Evolutionary conservation across 2,329 filamentous ascomycete genomes (phyloP).

Genomic region (Trichoderma atroviride): DNA sequence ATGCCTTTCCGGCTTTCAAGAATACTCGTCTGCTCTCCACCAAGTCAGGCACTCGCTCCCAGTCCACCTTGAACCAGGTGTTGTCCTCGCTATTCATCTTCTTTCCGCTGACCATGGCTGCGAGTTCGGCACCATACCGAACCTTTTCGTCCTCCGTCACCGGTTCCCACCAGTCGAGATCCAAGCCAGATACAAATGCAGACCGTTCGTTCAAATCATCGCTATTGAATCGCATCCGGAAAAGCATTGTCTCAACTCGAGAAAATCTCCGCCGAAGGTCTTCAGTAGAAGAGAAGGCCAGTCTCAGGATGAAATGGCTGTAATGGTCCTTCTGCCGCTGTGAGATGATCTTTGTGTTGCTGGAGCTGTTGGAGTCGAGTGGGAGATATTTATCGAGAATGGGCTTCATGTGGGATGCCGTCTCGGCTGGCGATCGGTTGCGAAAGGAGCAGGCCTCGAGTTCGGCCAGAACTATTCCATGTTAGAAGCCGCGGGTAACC

Average conservation of each 20-base stretch:
- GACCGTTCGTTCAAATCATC: slow-evolving; percentile 74
- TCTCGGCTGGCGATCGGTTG: slow-evolving; percentile 84
- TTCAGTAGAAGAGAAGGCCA: slow-evolving; percentile 90
- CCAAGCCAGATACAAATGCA: slow-evolving; percentile 74
- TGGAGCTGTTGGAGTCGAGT: slow-evolving; percentile 74
- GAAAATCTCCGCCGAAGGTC: slow-evolving; percentile 86
- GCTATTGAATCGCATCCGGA: slow-evolving; percentile 77
- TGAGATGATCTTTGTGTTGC: slow-evolving; percentile 57
- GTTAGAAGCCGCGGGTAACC: not conserved
- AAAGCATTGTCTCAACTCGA: slow-evolving; percentile 85
- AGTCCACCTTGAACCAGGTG: slow-evolving; percentile 94
- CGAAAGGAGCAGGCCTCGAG: slow-evolving; percentile 94
- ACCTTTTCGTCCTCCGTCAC: slow-evolving; percentile 77
- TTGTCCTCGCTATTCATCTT: slow-evolving; percentile 67
- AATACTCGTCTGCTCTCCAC: slow-evolving; percentile 80
- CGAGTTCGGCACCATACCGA: slow-evolving; percentile 64
- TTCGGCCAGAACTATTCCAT: slow-evolving; percentile 71
- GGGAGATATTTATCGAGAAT: slow-evolving; percentile 86
- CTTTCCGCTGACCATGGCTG: slow-evolving; percentile 48
- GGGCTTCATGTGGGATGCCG: slow-evolving; percentile 78
- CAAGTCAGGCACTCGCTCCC: slow-evolving; percentile 88
- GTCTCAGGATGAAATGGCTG: slow-evolving; percentile 91
- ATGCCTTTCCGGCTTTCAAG: slow-evolving; percentile 80
- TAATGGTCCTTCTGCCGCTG: slow-evolving; percentile 97
- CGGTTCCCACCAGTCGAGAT: slow-evolving; percentile 87